Conservation (phyloP, 768 basidiomycete species). For the Collybia mongolica region DNA sequence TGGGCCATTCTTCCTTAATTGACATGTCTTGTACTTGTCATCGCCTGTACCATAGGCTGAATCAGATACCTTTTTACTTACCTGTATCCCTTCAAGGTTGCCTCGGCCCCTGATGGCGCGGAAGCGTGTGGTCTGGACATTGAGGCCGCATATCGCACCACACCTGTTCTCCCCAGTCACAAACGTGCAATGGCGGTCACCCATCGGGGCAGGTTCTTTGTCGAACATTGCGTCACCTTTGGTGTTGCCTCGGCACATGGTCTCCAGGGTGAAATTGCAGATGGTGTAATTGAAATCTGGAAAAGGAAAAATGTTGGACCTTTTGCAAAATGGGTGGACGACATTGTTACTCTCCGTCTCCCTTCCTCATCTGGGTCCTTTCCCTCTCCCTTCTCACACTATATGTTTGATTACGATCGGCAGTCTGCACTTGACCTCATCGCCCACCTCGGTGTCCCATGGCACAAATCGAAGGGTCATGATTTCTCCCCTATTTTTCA, state of each 20-base stretch:
- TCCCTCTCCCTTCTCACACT: not conserved
- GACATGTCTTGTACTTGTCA: too few relatives aligned
- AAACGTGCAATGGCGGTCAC: slow-evolving; percentile 26
- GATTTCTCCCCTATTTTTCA: slow-evolving; percentile 16
- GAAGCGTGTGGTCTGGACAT: slow-evolving; percentile 28
- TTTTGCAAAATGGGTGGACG: slow-evolving; percentile 29
- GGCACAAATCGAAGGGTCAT: slow-evolving; percentile 21
- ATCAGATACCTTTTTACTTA: too few relatives aligned
- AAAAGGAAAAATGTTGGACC: slow-evolving; percentile 10
- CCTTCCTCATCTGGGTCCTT: slow-evolving; percentile 1
- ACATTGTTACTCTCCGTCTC: slow-evolving; percentile 20
- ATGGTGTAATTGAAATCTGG: slow-evolving; percentile 21
- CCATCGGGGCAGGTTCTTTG: slow-evolving; percentile 12
- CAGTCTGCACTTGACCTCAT: not conserved
- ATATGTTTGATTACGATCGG: slow-evolving; percentile 4
- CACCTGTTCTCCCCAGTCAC: slow-evolving; percentile 22
- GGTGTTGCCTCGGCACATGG: slow-evolving; percentile 20
- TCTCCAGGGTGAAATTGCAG: slow-evolving; percentile 17
- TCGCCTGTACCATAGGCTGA: too few relatives aligned
- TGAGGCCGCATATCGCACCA: slow-evolving; percentile 27
- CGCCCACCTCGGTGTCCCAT: slow-evolving; percentile 18
- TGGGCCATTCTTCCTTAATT: not conserved
- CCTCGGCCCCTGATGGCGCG: slow-evolving; percentile 13
- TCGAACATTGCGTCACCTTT: slow-evolving; percentile 21
- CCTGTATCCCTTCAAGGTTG: slow-evolving; percentile 1